Evolutionary conservation across 2,329 filamentous ascomycete species (phyloP).

Genomic region (Celoporthe dispersa): DNA sequence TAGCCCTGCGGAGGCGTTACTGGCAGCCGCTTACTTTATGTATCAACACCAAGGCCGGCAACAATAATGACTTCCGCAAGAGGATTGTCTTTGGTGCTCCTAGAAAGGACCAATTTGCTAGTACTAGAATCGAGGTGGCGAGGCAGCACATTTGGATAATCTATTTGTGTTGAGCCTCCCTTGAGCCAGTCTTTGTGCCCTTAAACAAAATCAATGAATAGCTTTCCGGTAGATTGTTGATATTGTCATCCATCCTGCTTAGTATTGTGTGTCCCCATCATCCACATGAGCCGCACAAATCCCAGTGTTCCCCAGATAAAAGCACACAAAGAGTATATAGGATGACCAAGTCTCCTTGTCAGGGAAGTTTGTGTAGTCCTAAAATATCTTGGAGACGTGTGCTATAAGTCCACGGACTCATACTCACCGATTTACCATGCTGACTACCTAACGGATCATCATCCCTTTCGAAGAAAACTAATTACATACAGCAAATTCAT

Average conservation of each 20-base stretch:
- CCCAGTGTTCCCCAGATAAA: background rate
- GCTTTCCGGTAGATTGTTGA: background rate
- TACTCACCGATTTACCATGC: background rate
- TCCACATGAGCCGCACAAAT: background rate
- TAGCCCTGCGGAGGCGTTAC: too few relatives aligned
- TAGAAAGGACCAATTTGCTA: background rate
- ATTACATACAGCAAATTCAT: background rate
- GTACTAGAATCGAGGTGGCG: background rate
- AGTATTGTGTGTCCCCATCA: slow-evolving; percentile 5
- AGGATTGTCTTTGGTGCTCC: too few relatives aligned
- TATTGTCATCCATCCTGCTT: slow-evolving; percentile 7
- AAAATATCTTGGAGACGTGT: background rate
- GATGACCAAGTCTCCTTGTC: background rate
- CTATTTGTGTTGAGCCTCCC: background rate
- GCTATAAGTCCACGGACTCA: background rate
- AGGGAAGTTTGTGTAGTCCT: background rate
- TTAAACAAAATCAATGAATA: background rate
- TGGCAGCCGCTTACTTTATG: background rate
- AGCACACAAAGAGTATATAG: background rate
- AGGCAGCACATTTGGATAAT: background rate
- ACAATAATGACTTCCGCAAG: too few relatives aligned
- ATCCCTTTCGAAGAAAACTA: background rate
- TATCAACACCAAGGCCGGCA: background rate
- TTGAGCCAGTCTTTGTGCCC: background rate
- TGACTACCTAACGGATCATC: background rate